Conservation (phyloP, 2,329 filamentous ascomycete genomes). For the Pseudogymnoascus sp. region DNA sequence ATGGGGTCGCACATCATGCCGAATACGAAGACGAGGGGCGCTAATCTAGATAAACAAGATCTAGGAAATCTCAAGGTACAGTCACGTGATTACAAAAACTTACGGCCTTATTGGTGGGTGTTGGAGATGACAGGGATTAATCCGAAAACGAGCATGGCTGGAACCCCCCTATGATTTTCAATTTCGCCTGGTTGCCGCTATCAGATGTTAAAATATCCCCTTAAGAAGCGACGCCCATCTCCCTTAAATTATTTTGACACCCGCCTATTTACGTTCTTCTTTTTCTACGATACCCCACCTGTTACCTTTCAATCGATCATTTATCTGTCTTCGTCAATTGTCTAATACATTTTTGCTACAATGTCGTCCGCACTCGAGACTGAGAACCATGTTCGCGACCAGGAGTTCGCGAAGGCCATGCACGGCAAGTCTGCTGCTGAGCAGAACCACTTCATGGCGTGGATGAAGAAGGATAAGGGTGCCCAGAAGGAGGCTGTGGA, state of each 20-base stretch:
- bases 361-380: conserved; percentile 50
- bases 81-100: not conserved
- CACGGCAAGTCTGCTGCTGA: conserved; percentile 63
- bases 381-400: conserved; percentile 79
- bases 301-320: not conserved
- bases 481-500: conserved; percentile 77
- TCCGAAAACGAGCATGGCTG: not conserved
- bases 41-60: conserved; percentile 8
- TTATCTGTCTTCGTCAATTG: not conserved
- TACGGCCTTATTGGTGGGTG: not conserved
- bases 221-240: conserved; percentile 3
- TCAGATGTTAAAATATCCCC: conserved; percentile 11
- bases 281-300: conserved; percentile 3
- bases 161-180: conserved; percentile 4
- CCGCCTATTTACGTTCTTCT: conserved; percentile 5
- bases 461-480: conserved; percentile 71
- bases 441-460: conserved; percentile 67
- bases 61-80: not conserved
- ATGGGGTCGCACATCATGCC: not conserved
- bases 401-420: conserved; percentile 80
- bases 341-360: not conserved
- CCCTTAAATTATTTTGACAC: conserved; percentile 5
- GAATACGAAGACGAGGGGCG: conserved; percentile 3
- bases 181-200: conserved; percentile 11
- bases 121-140: conserved; percentile 4